phyloP scores from a whole-genome alignment of 1,284 basidiomycete genomes.

The Ustilago shanxiensis region DNA sequence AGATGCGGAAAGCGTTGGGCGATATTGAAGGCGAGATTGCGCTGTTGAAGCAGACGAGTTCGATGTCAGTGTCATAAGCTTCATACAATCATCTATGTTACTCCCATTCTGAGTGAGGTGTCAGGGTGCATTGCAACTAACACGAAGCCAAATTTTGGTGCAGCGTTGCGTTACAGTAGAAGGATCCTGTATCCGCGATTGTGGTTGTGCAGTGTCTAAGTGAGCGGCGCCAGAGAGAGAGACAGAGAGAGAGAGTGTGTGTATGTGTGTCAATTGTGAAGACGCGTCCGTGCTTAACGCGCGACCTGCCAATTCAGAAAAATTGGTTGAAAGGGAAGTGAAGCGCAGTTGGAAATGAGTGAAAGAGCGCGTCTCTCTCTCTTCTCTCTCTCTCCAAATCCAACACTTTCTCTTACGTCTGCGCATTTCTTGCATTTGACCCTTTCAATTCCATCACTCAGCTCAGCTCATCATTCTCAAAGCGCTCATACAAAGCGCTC shows the following conservation, averaged over 20 bases:
- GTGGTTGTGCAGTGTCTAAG: too few relatives aligned
- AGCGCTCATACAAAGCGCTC: background rate
- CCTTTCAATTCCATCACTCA: background rate
- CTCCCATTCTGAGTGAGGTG: background rate
- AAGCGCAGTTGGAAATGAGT: background rate
- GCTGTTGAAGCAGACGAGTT: conserved; percentile 30
- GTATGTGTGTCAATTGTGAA: conserved; percentile 1
- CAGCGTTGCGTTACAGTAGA: too few relatives aligned
- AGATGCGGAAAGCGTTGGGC: conserved; percentile 32
- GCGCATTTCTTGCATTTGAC: too few relatives aligned
- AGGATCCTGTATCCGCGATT: too few relatives aligned
- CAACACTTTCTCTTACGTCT: background rate
- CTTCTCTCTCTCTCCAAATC: background rate
- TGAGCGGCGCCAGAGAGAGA: too few relatives aligned
- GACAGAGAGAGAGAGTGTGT: background rate
- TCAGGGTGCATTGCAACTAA: background rate
- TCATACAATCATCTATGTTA: background rate
- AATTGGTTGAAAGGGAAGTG: background rate
- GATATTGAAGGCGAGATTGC: conserved; percentile 41
- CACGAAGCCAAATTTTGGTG: too few relatives aligned
- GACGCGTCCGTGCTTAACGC: conserved; percentile 44
- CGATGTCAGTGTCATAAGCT: conserved; percentile 25
- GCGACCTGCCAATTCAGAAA: conserved; percentile 6
- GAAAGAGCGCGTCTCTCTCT: background rate
- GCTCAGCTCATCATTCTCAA: background rate